Conservation (phyloP, 345 rosid genomes). For the Aquilaria malaccensis region DNA sequence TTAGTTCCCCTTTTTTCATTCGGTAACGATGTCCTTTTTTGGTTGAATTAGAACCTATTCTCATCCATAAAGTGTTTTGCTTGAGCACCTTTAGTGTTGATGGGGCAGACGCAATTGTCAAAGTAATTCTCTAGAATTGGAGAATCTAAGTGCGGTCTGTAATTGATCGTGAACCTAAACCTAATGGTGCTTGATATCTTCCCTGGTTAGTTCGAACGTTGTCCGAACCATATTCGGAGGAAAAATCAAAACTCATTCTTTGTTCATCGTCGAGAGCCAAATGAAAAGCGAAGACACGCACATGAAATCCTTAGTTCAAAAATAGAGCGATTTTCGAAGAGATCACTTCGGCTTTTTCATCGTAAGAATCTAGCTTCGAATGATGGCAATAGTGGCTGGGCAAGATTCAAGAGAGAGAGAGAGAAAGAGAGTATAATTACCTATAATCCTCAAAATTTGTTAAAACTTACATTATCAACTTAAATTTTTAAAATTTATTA, state of each 20-base stretch:
- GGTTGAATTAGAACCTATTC: constrained; percentile 4
- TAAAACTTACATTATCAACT: too few relatives aligned
- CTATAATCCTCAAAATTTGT: too few relatives aligned
- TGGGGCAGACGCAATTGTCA: constrained; percentile 13
- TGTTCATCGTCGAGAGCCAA: constrained; percentile 22
- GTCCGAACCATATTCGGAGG: constrained; percentile 15
- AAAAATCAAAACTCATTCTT: not conserved
- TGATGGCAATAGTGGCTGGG: too few relatives aligned
- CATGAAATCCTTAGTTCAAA: constrained; percentile 21
- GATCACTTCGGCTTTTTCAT: constrained; percentile 9
- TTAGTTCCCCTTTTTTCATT: too few relatives aligned
- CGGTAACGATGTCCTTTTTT: too few relatives aligned
- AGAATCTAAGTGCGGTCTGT: constrained; percentile 12
- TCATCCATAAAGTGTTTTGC: constrained; percentile 13
- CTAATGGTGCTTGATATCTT: constrained; percentile 13
- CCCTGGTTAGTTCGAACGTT: constrained; percentile 18
- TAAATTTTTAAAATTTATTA: too few relatives aligned
- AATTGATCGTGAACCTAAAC: constrained; percentile 13
- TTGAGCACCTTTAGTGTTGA: not conserved
- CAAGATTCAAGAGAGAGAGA: too few relatives aligned
- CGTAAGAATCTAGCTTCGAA: constrained; percentile 8
- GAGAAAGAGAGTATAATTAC: too few relatives aligned
- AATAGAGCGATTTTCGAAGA: constrained; percentile 29
- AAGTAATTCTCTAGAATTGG: constrained; percentile 16
- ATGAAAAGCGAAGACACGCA: constrained; percentile 20